A percentile compares a stretch with the other conserved stretches of the same genome.
phyloP scores from a whole-genome alignment of 1,284 basidiomycete genomes.

The Heterobasidion parviporum region DNA sequence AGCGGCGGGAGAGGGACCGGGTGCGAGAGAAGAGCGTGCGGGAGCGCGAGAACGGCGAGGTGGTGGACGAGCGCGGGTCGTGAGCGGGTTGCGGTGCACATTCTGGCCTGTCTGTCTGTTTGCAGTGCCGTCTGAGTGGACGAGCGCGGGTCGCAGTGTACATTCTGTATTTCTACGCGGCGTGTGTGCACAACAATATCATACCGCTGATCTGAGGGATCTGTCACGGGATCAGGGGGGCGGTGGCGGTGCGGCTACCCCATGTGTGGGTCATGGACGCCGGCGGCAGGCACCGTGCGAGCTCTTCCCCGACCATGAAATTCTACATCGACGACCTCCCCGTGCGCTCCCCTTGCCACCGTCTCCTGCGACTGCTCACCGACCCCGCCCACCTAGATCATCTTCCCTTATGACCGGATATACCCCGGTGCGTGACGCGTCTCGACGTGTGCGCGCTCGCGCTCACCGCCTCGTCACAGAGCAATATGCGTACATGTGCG shows the following conservation, averaged over 20 bases:
- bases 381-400: slow-evolving; percentile 41
- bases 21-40: slow-evolving; percentile 1
- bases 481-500: slow-evolving; percentile 99
- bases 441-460: neutral
- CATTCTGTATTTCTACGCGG: too few species aligned
- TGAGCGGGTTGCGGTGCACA: neutral
- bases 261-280: neutral
- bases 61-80: slow-evolving; percentile 3
- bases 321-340: slow-evolving; percentile 94
- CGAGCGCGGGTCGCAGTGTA: neutral
- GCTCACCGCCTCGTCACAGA: slow-evolving; percentile 37
- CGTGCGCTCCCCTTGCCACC: slow-evolving; percentile 32
- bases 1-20: slow-evolving; percentile 5
- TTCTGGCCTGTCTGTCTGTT: too few species aligned
- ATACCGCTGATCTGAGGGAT: too few species aligned
- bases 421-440: slow-evolving; percentile 55
- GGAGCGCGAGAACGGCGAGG: slow-evolving; percentile 7
- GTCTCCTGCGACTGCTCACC: neutral
- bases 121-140: neutral
- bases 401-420: slow-evolving; percentile 90
- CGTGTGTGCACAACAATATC: too few species aligned
- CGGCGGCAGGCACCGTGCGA: neutral
- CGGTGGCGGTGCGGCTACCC: too few species aligned
- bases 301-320: slow-evolving; percentile 68
- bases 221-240: too few species aligned